Conservation (phyloP, 1,139 yeast genomes). For the Arxiozyma slooffiae region DNA sequence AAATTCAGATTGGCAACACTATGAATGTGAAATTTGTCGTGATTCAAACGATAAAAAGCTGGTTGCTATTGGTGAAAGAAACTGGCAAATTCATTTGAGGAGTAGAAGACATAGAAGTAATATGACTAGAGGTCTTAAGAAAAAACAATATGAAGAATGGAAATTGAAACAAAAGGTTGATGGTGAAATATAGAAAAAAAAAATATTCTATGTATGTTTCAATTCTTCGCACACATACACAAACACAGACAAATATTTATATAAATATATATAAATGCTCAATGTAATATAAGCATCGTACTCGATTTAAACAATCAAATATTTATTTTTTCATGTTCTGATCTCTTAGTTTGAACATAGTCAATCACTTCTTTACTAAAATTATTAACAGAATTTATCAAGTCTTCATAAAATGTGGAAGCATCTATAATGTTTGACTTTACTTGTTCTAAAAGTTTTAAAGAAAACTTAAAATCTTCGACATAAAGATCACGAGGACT, state of each 20-base stretch:
- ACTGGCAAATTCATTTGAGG: conserved; percentile 56
- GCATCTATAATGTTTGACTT: conserved; percentile 60
- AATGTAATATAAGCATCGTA: not conserved
- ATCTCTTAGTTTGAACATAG: conserved; percentile 30
- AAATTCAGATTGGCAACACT: conserved; percentile 56
- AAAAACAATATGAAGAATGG: conserved; percentile 39
- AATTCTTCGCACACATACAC: not conserved
- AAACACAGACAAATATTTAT: not conserved
- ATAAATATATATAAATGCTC: too few species aligned
- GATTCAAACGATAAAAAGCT: conserved; percentile 46
- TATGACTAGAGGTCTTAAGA: conserved; percentile 35
- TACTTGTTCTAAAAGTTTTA: conserved; percentile 27
- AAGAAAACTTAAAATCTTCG: conserved; percentile 21
- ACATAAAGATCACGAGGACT: conserved; percentile 18
- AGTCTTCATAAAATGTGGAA: conserved; percentile 55
- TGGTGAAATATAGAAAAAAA: conserved; percentile 1
- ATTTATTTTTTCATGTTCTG: not conserved
- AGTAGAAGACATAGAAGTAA: conserved; percentile 54
- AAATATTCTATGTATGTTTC: not conserved
- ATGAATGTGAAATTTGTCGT: conserved; percentile 56
- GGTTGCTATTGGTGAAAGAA: conserved; percentile 64
- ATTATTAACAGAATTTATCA: conserved; percentile 41
- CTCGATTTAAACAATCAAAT: not conserved
- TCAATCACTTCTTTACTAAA: conserved; percentile 36
- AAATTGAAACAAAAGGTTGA: conserved; percentile 12